phyloP scores from a whole-genome alignment of 2,329 filamentous ascomycete species.

The Colletotrichum sansevieriae region DNA sequence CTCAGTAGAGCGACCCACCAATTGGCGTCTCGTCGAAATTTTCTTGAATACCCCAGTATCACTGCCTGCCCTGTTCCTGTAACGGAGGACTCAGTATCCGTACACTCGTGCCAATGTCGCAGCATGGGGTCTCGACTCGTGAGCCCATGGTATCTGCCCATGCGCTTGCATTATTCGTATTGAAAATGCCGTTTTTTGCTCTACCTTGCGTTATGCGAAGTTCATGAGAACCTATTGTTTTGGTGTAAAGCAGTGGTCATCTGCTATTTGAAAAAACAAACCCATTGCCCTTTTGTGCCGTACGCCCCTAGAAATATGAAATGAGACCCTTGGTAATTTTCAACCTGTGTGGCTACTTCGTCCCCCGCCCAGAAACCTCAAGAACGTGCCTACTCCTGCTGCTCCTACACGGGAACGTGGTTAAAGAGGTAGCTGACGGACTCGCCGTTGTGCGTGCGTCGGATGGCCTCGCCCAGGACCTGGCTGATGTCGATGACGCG shows the following conservation, averaged over 20 bases:
- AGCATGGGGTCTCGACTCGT: no score
- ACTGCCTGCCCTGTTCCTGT: neutral
- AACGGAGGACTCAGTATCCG: neutral
- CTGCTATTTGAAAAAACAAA: constrained; percentile 3
- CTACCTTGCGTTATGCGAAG: neutral
- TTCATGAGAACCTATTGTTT: constrained; percentile 5
- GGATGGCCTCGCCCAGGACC: constrained; percentile 74
- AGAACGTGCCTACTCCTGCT: neutral
- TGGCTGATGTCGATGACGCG: constrained; percentile 93
- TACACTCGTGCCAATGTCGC: no score
- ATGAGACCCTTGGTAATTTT: constrained; percentile 10
- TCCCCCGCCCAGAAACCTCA: neutral
- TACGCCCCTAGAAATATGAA: constrained; percentile 16
- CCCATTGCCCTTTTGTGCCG: constrained; percentile 24
- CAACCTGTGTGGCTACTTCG: constrained; percentile 10
- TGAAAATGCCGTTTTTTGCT: neutral
- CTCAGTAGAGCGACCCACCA: neutral
- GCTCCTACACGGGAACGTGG: constrained; percentile 56
- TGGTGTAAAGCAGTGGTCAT: constrained; percentile 3
- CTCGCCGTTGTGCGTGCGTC: constrained; percentile 73
- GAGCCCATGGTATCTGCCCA: neutral
- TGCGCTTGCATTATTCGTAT: neutral
- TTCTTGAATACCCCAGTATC: neutral
- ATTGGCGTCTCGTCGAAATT: neutral
- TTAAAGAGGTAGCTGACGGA: constrained; percentile 69